Percentiles rank a stretch among this genome's conserved stretches.
Conservation (phyloP, 768 basidiomycete species). For the Tricholoma hemisulphureum region DNA sequence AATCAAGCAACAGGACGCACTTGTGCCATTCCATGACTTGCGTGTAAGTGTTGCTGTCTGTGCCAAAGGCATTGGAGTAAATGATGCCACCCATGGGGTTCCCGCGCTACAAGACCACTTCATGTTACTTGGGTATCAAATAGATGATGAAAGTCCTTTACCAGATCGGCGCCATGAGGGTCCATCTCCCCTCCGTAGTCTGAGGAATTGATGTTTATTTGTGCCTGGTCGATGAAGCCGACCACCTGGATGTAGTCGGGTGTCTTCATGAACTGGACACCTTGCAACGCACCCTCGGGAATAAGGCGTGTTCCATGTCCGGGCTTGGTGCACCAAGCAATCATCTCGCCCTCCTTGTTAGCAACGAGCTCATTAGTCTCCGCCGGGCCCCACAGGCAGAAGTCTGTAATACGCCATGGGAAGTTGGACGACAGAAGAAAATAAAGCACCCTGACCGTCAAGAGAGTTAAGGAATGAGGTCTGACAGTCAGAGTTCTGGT, state of each 20-base stretch:
- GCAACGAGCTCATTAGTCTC: slow-evolving; percentile 47
- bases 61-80: slow-evolving; percentile 49
- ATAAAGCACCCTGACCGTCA: neutral
- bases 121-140: slow-evolving; percentile 31
- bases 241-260: slow-evolving; percentile 53
- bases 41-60: slow-evolving; percentile 37
- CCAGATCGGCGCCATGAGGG: slow-evolving; percentile 55
- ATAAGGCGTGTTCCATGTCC: slow-evolving; percentile 59
- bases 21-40: slow-evolving; percentile 72
- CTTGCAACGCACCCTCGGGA: slow-evolving; percentile 51
- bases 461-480: slow-evolving; percentile 39
- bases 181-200: slow-evolving; percentile 74
- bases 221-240: slow-evolving; percentile 57
- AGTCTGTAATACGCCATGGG: slow-evolving; percentile 51
- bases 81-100: slow-evolving; percentile 66
- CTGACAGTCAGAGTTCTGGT: slow-evolving; percentile 57
- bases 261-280: slow-evolving; percentile 56
- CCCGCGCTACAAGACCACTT: slow-evolving; percentile 70
- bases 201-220: slow-evolving; percentile 42
- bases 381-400: slow-evolving; percentile 57
- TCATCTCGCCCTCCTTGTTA: slow-evolving; percentile 58
- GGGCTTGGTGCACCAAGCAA: slow-evolving; percentile 67
- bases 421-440: slow-evolving; percentile 26
- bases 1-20: too few species aligned
- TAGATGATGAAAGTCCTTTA: slow-evolving; percentile 8